Percentiles rank a stretch among this genome's conserved stretches.
These are phyloP conservation scores for Harringtonia aguacate DNA, from an alignment of 2,329 filamentous ascomycete genomes.

Conservation along the genomic window DNA sequence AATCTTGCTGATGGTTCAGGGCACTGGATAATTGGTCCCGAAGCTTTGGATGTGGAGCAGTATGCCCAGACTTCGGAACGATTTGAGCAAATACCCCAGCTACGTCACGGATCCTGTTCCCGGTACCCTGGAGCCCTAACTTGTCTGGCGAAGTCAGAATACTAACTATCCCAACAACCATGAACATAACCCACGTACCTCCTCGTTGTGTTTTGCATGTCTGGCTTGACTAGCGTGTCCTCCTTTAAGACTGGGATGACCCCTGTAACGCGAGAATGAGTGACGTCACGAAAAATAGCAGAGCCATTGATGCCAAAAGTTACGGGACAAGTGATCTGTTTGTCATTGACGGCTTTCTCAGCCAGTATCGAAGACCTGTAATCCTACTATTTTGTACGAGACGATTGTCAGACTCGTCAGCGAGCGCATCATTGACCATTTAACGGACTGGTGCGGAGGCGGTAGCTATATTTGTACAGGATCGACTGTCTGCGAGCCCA, in stretches of 20 bases:
- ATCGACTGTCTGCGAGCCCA: too few species aligned
- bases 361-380: slow-evolving; percentile 1
- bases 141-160: neutral
- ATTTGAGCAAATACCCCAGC: neutral
- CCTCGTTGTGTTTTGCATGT: neutral
- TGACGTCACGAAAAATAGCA: neutral
- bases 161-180: slow-evolving; percentile 3
- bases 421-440: slow-evolving; percentile 1
- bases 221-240: neutral
- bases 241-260: neutral
- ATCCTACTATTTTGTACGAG: slow-evolving; percentile 1
- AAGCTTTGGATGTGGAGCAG: neutral
- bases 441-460: neutral
- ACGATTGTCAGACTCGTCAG: neutral
- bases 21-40: neutral
- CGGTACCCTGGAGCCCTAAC: neutral
- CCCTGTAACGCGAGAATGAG: neutral
- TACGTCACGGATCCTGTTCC: neutral
- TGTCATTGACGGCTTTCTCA: slow-evolving; percentile 44
- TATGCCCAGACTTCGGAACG: neutral
- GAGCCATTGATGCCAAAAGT: slow-evolving; percentile 36
- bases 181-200: too few species aligned
- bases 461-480: neutral
- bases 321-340: slow-evolving; percentile 52
- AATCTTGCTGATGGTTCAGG: neutral